Base-by-base conservation (phyloP, 2,329 filamentous ascomycete genomes). In the Aspergillus transmontanensis region DNA sequence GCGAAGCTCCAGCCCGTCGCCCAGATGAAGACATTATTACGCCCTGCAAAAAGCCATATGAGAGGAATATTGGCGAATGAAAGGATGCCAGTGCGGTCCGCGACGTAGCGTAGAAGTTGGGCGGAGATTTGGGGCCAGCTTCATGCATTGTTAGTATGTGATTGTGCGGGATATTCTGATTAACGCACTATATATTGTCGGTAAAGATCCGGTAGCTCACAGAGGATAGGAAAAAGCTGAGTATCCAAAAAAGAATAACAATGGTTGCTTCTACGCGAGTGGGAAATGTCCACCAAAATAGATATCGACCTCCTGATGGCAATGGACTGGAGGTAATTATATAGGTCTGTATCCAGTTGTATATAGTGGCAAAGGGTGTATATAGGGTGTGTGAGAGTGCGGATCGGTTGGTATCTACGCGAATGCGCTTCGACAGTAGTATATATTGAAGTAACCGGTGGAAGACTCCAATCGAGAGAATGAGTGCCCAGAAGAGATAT, bases 1-100 rank as follows among this genome's bases (percentile, higher is more conserved):
- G 83, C 82, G 72, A 89, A 90, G 12, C 86, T 87, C 88, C 89
- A 91, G 0, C 89, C 89, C 0, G 89, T 91, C 0, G 87, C 72
- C 86, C 86, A 89, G 60, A 90, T 78, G 19, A 90, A 81, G 0
- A 88, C 70, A 58, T 91, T 90, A 65, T 91, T 92, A 11, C 89
- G 81, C 71, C 86, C 86, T 0, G 85, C 86, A 66, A 91, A 91
- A 0, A 91, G 74, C 87, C 88, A 90, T 0, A 90, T 77, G 2
- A 89, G 69, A 0, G 87, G 86, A 7, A 91, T 82, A 65, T 89
- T 89, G 4, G 85, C 86, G 67, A 88, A 86, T 0, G 87, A 85
- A 28, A 91, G 81, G 36, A 89, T 84, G 0, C 89, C 88, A 0
- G 87, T 88, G 11, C 89, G 83, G 64, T 90, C 87, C 0, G 86